phyloP scores from a whole-genome alignment of 331 rosid genomes.

The Prunus yedoensis region DNA sequence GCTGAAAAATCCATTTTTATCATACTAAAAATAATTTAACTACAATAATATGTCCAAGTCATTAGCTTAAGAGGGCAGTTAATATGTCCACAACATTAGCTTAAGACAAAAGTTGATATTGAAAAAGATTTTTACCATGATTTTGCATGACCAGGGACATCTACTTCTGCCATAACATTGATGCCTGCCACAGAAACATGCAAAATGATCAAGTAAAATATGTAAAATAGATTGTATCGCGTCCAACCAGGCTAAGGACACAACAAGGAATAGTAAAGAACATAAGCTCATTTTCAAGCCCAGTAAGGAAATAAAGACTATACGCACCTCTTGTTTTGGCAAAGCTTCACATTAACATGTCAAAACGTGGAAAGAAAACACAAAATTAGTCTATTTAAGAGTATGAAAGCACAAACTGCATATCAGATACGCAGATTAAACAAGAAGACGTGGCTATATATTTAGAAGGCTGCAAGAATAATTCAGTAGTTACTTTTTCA shows the following conservation, averaged over 20 bases:
- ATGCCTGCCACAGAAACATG: too few relatives aligned
- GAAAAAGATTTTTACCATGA: too few relatives aligned
- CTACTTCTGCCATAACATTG: too few relatives aligned
- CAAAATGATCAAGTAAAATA: too few relatives aligned
- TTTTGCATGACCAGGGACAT: too few relatives aligned
- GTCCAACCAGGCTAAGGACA: background rate
- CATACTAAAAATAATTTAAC: too few relatives aligned
- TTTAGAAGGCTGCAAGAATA: constrained; percentile 6
- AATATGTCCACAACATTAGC: too few relatives aligned
- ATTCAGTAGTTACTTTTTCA: background rate
- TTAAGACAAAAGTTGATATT: too few relatives aligned
- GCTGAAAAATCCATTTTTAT: too few relatives aligned
- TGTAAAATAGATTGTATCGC: background rate
- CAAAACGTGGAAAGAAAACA: constrained; percentile 40
- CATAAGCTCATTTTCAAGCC: background rate
- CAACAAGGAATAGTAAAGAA: background rate
- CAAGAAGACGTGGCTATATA: constrained; percentile 12
- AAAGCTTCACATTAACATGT: constrained; percentile 58
- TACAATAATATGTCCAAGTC: too few relatives aligned
- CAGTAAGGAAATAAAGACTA: constrained; percentile 18
- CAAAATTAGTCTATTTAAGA: constrained; percentile 32
- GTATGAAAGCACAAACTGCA: constrained; percentile 24
- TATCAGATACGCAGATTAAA: background rate
- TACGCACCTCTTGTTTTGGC: constrained; percentile 82
- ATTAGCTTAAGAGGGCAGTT: too few relatives aligned